Evolutionary conservation across 352 stramenopile genomes (phyloP).

Genomic region (Phytophthora pluvialis): DNA sequence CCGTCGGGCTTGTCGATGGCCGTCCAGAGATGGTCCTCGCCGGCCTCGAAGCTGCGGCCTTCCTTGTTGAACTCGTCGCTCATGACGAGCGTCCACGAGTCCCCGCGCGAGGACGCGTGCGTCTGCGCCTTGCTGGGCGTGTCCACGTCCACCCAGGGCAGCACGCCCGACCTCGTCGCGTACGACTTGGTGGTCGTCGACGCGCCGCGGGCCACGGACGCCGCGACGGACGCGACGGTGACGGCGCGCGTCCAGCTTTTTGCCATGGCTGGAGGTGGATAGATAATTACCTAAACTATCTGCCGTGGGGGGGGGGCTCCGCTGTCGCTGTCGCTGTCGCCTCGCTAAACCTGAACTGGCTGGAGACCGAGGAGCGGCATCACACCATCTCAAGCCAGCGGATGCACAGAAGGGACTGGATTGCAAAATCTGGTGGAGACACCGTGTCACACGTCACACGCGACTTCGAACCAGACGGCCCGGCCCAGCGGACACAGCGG

Average conservation of each 20-base stretch:
- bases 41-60: slow-evolving; percentile 75
- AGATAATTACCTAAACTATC: neutral
- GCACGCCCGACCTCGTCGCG: slow-evolving; percentile 56
- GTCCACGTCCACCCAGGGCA: slow-evolving; percentile 66
- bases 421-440: slow-evolving; percentile 16
- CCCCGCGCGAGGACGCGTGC: slow-evolving; percentile 56
- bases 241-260: slow-evolving; percentile 11
- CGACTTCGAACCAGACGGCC: slow-evolving; percentile 20
- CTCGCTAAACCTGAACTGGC: slow-evolving; percentile 28
- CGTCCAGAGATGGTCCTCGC: slow-evolving; percentile 93
- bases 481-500: slow-evolving; percentile 28
- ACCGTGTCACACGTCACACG: slow-evolving; percentile 24
- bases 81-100: slow-evolving; percentile 71
- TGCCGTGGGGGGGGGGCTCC: neutral
- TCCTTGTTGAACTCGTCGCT: slow-evolving; percentile 79
- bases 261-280: neutral
- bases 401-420: slow-evolving; percentile 6
- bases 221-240: neutral
- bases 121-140: slow-evolving; percentile 47
- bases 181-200: slow-evolving; percentile 30
- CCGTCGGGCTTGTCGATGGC: slow-evolving; percentile 71
- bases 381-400: slow-evolving; percentile 11
- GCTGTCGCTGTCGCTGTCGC: neutral
- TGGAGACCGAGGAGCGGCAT: slow-evolving; percentile 7
- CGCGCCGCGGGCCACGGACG: neutral